A percentile compares a stretch with the other conserved stretches of the same genome.
Conservation (phyloP, 2,329 filamentous ascomycete species). For the Aureobasidium sp. region DNA sequence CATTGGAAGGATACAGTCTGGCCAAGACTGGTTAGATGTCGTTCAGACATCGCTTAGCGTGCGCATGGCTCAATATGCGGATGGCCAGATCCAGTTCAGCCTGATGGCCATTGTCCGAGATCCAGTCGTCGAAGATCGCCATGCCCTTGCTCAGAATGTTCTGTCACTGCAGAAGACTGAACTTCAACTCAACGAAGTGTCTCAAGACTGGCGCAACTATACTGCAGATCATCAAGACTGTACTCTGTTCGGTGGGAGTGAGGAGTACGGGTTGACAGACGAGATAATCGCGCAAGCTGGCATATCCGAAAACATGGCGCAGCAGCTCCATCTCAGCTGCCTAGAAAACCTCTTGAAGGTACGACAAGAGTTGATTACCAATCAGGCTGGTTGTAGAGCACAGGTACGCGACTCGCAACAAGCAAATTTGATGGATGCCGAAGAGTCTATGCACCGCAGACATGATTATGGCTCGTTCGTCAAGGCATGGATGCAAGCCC, state of each 20-base stretch:
- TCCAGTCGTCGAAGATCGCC: constrained; percentile 46
- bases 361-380: constrained; percentile 34
- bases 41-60: constrained; percentile 58
- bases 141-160: constrained; percentile 39
- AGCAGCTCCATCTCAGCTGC: constrained; percentile 23
- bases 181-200: constrained; percentile 31
- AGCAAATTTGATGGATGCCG: constrained; percentile 42
- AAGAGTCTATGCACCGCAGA: constrained; percentile 48
- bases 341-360: constrained; percentile 30
- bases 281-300: constrained; percentile 29
- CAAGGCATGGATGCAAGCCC: constrained; percentile 55
- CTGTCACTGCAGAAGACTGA: constrained; percentile 37
- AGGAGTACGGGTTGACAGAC: constrained; percentile 23
- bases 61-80: constrained; percentile 61
- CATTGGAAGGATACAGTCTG: constrained; percentile 47
- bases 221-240: constrained; percentile 21
- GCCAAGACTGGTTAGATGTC: constrained; percentile 58
- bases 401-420: constrained; percentile 46
- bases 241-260: constrained; percentile 17
- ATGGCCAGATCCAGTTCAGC: constrained; percentile 64
- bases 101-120: constrained; percentile 68
- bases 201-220: constrained; percentile 39
- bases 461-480: constrained; percentile 64
- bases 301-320: constrained; percentile 22
- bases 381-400: constrained; percentile 38